Evolutionary conservation across 768 basidiomycete genomes (phyloP).

Genomic region (Mycena filopes): DNA sequence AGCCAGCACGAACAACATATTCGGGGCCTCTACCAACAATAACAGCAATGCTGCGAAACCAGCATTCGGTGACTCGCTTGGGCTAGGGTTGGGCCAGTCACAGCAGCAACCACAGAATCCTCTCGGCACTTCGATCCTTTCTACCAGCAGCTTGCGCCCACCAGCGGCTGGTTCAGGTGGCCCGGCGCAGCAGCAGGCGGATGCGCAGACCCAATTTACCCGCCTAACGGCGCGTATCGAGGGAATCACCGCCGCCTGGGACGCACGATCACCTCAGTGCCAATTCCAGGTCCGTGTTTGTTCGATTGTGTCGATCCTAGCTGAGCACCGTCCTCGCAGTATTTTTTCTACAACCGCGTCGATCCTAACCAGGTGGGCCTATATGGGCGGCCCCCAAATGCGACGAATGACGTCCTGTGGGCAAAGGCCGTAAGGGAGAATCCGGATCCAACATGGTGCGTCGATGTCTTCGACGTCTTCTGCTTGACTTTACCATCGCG

Average conservation of each 20-base stretch:
- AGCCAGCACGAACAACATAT: slow-evolving; percentile 32
- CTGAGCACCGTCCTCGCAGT: slow-evolving; percentile 49
- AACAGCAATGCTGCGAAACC: slow-evolving; percentile 33
- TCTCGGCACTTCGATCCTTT: slow-evolving; percentile 44
- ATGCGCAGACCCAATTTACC: slow-evolving; percentile 68
- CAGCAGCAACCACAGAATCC: slow-evolving; percentile 23
- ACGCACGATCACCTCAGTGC: slow-evolving; percentile 72
- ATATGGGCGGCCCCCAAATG: slow-evolving; percentile 79
- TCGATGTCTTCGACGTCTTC: background rate
- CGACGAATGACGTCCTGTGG: slow-evolving; percentile 79
- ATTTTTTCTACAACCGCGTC: slow-evolving; percentile 88
- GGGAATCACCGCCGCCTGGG: slow-evolving; percentile 75
- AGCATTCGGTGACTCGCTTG: slow-evolving; percentile 4
- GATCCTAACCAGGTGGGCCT: slow-evolving; percentile 71
- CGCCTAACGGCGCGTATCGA: slow-evolving; percentile 70
- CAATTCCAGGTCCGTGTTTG: slow-evolving; percentile 75
- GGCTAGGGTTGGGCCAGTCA: slow-evolving; percentile 35
- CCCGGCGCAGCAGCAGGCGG: slow-evolving; percentile 59
- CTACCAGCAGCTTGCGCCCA: slow-evolving; percentile 46
- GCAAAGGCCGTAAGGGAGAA: slow-evolving; percentile 83
- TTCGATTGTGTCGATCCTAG: background rate
- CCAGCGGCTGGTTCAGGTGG: slow-evolving; percentile 41
- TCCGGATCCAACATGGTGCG: slow-evolving; percentile 80
- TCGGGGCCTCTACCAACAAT: slow-evolving; percentile 29
- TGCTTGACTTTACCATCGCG: background rate